Percentiles rank a stretch among this genome's conserved stretches.
These are phyloP conservation scores for Candida xyloterini DNA, from an alignment of 805 yeast species.

Conservation along the genomic window DNA sequence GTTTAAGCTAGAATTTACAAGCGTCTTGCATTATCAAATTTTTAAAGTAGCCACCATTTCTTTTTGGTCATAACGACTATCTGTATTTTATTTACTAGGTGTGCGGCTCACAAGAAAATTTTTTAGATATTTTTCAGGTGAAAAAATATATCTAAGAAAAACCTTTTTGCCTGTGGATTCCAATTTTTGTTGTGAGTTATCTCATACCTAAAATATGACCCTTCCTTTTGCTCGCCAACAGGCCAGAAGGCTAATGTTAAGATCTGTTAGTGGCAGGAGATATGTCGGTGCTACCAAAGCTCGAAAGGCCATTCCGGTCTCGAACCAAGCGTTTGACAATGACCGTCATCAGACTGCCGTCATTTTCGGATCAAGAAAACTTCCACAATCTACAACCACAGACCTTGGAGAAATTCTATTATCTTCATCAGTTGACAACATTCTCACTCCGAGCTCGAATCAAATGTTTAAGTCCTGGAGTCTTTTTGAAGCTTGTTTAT, in stretches of 20 bases:
- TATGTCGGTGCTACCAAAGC: conserved; percentile 6
- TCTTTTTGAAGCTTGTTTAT: conserved; percentile 72
- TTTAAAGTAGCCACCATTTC: neutral
- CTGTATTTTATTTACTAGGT: neutral
- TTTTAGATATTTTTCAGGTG: neutral
- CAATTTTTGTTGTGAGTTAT: neutral
- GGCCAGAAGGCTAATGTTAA: neutral
- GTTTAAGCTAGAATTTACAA: no score
- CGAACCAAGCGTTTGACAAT: conserved; percentile 5
- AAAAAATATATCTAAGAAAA: neutral
- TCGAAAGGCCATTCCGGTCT: conserved; percentile 15
- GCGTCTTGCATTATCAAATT: no score
- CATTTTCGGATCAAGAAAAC: conserved; percentile 11
- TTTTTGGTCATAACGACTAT: neutral
- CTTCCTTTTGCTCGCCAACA: conserved; percentile 4
- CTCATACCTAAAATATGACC: neutral
- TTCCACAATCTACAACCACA: neutral
- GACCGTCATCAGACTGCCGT: conserved; percentile 11
- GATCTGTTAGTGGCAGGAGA: neutral
- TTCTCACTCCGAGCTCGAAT: conserved; percentile 27
- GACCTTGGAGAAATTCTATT: conserved; percentile 9
- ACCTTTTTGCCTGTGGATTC: neutral
- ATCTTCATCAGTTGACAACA: conserved; percentile 28
- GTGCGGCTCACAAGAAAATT: conserved; percentile 10
- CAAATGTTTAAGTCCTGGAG: conserved; percentile 48